Base-by-base conservation (phyloP, 345 rosid species). In the Eucalyptus melliodora region DNA sequence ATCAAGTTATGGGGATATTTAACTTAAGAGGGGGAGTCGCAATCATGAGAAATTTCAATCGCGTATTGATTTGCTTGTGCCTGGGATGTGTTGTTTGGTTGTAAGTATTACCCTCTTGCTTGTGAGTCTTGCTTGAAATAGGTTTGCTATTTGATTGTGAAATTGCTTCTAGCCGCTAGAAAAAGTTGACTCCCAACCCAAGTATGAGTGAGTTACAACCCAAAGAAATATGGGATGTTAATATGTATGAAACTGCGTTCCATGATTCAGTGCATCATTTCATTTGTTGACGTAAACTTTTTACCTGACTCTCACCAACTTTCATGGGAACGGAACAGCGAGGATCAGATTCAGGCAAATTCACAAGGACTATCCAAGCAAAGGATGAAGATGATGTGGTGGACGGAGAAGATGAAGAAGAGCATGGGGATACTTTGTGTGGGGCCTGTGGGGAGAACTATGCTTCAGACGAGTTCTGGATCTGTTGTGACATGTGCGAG, bases 381-480 rank as follows among this genome's bases (percentile, higher is more conserved):
- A 94, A 93, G 14, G 95, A 94, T 51, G 95, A 93, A 27, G 92
- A 93, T 7, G 96, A 92, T 59, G 94, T 88, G 51, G 27, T 93
- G 90, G 96, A 93, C 2, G 96, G 94, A 85, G 95, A 94, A 11
- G 96, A 94, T 5, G 96, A 95, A 5, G 98, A 95, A 4, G 98
- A 95, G 92, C 95, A 94, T 4, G 96, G 96, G 30, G 96, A 96
- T 27, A 94, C 99, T 45, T 86, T 95, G 60, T 96, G 98, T 47
- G 97, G 99, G 72, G 98, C 97, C 24, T 97, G 99, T 62, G 98
- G 96, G 69, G 95, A 95, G 91, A 94, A 96, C 91, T 96, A 97
- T 88, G 97, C 91, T 19, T 49, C 95, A 14, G 97, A 96, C 89
- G 98, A 97, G 89, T 97, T 96, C 91, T 97, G 99, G 98, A 97